Evolutionary conservation across 2,329 filamentous ascomycete genomes (phyloP).

Genomic region (Zopfia rhizophila): DNA sequence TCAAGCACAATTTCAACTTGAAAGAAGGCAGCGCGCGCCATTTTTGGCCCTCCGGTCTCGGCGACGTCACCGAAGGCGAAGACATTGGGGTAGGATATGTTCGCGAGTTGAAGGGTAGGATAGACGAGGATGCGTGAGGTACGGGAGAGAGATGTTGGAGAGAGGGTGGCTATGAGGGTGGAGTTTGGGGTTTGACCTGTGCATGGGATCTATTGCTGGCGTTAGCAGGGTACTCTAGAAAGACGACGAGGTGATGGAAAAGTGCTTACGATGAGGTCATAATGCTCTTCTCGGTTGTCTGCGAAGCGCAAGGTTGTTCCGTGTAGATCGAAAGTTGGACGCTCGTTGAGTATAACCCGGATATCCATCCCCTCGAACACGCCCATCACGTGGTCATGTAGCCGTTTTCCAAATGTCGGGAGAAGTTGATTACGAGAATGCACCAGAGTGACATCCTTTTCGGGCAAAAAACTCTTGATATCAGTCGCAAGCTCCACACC

Average conservation of each 20-base stretch:
- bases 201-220: constrained; percentile 63
- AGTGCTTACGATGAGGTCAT: constrained; percentile 60
- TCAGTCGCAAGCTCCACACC: constrained; percentile 71
- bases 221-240: constrained; percentile 1
- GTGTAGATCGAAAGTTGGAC: constrained; percentile 53
- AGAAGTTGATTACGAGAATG: constrained; percentile 67
- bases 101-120: constrained; percentile 66
- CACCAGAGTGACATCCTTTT: constrained; percentile 67
- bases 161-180: constrained; percentile 57
- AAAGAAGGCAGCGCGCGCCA: constrained; percentile 62
- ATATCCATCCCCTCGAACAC: constrained; percentile 61
- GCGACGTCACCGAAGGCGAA: constrained; percentile 74
- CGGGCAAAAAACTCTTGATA: constrained; percentile 65
- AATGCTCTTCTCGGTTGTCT: constrained; percentile 57
- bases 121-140: constrained; percentile 65
- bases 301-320: constrained; percentile 56
- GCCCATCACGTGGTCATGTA: constrained; percentile 53
- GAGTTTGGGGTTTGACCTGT: constrained; percentile 70
- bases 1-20: constrained; percentile 65
- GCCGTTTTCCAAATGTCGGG: constrained; percentile 59
- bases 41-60: constrained; percentile 63
- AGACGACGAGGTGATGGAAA: not conserved
- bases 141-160: constrained; percentile 56
- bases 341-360: constrained; percentile 63
- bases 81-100: constrained; percentile 61